Evolutionary conservation across 352 stramenopile genomes (phyloP), one percentile per base, ranked within the genome.

Genomic region (Pythium myriotylum): DNA sequence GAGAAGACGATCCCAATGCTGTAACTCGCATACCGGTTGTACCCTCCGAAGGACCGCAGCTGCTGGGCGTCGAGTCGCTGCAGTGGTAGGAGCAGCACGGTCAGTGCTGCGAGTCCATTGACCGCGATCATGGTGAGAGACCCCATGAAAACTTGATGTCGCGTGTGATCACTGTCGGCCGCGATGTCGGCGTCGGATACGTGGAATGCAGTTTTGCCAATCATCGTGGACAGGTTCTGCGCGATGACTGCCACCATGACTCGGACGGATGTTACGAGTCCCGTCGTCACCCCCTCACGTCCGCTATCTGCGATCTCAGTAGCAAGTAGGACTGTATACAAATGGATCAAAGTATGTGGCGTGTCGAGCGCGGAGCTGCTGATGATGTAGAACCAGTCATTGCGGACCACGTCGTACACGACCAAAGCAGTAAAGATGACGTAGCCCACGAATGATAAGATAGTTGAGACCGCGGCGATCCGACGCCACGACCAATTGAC

Each of bases 261-360:
- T 46, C 84, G 72, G 24, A 79, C 70, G 2, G 79, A 85, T 16
- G 84, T 54, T 4, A 86, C 52, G 13, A 88, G 46, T 0, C 81
- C 79, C 35, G 86, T 72, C 1, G 71, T 86, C 33, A 76, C 76
- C 4, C 79, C 81, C 55, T 89, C 79, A 9, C 65, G 72, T 3
- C 77, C 81, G 5, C 74, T 67, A 17, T 81, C 65, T 3, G 79
- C 67, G 42, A 89, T 80, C 53, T 91, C 81, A 1, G 79, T 89
- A 0, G 68, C 69, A 2, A 70, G 59, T 14, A 87, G 20, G 29
- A 86, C 51, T 2, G 52, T 65, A 27, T 77, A 82, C 9, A 91
- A 40, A 23, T 72, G 42, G 14, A 86, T 59, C 70, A 69, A 81
- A 1, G 52, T 68, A 17, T 72, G 73, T 1, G 76, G 68, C 54